Percentiles rank a stretch among this genome's conserved stretches.
Evolutionary conservation across 345 rosid genomes (phyloP).

Genomic region (Populus deltoides): DNA sequence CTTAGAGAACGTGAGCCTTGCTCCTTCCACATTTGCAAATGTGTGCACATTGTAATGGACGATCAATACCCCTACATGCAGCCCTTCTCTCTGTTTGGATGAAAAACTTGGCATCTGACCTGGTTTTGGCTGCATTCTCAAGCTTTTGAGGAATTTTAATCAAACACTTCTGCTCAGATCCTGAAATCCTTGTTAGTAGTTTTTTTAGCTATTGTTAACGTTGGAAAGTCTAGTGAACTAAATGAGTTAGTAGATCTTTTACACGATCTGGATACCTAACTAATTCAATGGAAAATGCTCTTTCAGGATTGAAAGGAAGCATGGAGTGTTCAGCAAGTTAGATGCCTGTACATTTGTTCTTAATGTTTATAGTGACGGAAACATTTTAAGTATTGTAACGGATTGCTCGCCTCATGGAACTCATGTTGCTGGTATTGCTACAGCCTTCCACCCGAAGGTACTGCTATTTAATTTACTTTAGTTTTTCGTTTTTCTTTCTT

Average conservation of each 20-base stretch:
- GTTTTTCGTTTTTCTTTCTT: constrained; percentile 7
- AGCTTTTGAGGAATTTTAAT: neutral
- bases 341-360: constrained; percentile 89
- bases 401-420: constrained; percentile 97
- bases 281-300: neutral
- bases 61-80: neutral
- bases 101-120: neutral
- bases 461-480: neutral
- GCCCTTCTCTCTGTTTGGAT: neutral
- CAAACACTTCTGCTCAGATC: neutral
- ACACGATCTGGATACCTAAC: neutral
- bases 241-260: neutral
- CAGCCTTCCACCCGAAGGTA: constrained; percentile 94
- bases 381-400: constrained; percentile 81
- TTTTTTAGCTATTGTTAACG: neutral
- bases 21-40: neutral
- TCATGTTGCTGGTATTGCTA: constrained; percentile 97
- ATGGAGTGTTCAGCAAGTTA: constrained; percentile 84
- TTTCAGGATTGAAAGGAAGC: constrained; percentile 80
- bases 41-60: neutral
- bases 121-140: neutral
- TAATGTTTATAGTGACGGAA: constrained; percentile 81
- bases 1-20: neutral
- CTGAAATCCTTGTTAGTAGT: neutral
- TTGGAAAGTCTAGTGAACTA: neutral